phyloP scores from a whole-genome alignment of 108 stramenopile genomes.

The Fragilaria crotonensis region DNA sequence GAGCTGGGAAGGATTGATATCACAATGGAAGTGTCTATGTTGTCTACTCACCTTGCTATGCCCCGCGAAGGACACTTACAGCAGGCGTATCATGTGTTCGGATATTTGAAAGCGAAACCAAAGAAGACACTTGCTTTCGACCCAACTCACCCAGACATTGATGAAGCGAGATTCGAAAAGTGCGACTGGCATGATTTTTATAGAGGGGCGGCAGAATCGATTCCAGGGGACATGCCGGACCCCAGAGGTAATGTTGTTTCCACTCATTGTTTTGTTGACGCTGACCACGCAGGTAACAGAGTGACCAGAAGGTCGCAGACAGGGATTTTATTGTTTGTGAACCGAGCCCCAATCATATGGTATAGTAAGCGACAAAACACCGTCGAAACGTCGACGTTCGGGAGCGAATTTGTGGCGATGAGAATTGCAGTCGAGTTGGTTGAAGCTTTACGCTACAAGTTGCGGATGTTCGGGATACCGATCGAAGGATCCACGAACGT shows the following conservation, averaged over 20 bases:
- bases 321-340: not conserved
- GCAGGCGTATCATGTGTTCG: slow-evolving; percentile 30
- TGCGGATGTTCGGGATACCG: slow-evolving; percentile 7
- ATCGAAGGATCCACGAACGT: not conserved
- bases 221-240: no score
- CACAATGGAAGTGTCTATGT: slow-evolving; percentile 12
- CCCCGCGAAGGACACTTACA: slow-evolving; percentile 25
- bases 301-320: not conserved
- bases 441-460: not conserved
- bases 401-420: slow-evolving; percentile 1
- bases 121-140: slow-evolving; percentile 50
- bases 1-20: slow-evolving; percentile 28
- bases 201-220: no score
- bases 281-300: no score
- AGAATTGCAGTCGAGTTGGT: slow-evolving; percentile 1
- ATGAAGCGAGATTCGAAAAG: slow-evolving; percentile 10
- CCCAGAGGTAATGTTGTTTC: no score
- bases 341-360: no score
- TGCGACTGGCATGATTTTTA: no score
- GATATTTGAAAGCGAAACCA: no score
- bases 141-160: slow-evolving; percentile 22
- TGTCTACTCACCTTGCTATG: slow-evolving; percentile 12
- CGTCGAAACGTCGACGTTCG: no score
- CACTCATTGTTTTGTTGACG: no score
- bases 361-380: no score